phyloP scores from a whole-genome alignment of 73 alveolate genomes.

The Tetrahymena thermophila region DNA sequence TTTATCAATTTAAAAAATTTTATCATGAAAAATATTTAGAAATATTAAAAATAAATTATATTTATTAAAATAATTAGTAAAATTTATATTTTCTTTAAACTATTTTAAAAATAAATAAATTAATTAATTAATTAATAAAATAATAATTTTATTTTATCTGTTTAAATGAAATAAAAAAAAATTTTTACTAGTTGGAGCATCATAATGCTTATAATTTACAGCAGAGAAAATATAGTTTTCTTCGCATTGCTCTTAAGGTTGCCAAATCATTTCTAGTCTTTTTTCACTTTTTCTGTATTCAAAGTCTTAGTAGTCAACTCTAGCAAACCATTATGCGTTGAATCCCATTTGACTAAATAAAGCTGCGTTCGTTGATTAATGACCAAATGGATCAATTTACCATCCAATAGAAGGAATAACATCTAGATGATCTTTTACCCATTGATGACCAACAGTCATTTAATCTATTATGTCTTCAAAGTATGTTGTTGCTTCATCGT shows the following conservation, averaged over 20 bases:
- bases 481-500: slow-evolving; percentile 85
- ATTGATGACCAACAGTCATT: slow-evolving; percentile 79
- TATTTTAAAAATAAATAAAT: too few species aligned
- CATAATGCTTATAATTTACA: slow-evolving; percentile 58
- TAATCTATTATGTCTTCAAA: slow-evolving; percentile 76
- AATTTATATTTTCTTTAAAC: too few species aligned
- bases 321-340: slow-evolving; percentile 78
- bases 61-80: too few species aligned
- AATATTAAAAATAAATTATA: too few species aligned
- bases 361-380: slow-evolving; percentile 77
- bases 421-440: slow-evolving; percentile 72
- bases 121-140: too few species aligned
- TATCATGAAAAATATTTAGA: too few species aligned
- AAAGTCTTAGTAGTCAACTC: slow-evolving; percentile 81
- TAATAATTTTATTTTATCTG: background rate
- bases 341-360: slow-evolving; percentile 83
- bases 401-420: slow-evolving; percentile 81
- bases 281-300: slow-evolving; percentile 58
- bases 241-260: slow-evolving; percentile 50
- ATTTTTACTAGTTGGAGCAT: slow-evolving; percentile 54
- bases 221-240: slow-evolving; percentile 52
- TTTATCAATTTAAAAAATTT: too few species aligned
- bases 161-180: slow-evolving; percentile 33
- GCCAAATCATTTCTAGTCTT: slow-evolving; percentile 75
- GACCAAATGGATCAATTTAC: slow-evolving; percentile 97